These are phyloP conservation scores for Paramecium pentaurelia DNA, from an alignment of 73 alveolate species.

Conservation along the genomic window DNA sequence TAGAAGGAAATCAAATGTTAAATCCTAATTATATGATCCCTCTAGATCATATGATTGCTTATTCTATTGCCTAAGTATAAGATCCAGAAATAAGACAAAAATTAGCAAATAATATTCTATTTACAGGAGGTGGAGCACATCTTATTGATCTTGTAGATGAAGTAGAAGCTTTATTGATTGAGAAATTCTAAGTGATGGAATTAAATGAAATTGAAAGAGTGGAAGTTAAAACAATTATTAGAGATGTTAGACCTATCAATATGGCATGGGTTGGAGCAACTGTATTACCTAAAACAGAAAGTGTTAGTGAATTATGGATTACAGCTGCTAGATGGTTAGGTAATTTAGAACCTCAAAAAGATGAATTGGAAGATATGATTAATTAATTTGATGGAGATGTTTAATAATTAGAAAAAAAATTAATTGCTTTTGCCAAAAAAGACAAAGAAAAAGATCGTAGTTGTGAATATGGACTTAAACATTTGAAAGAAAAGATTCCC, in stretches of 20 bases:
- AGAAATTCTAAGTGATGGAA: conserved; percentile 20
- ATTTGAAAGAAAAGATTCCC: conserved; percentile 56
- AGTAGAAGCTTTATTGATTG: conserved; percentile 38
- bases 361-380: conserved; percentile 49
- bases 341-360: conserved; percentile 30
- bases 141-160: conserved; percentile 50
- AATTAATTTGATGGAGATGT: conserved; percentile 59
- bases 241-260: conserved; percentile 53
- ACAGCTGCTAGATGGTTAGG: conserved; percentile 55
- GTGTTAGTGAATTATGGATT: conserved; percentile 55
- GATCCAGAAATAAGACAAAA: conserved; percentile 56
- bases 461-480: conserved; percentile 55
- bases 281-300: conserved; percentile 54
- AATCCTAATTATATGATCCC: conserved; percentile 54
- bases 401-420: conserved; percentile 9
- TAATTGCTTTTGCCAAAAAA: conserved; percentile 16
- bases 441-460: conserved; percentile 60
- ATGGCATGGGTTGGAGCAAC: conserved; percentile 63
- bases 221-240: conserved; percentile 48
- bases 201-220: conserved; percentile 55
- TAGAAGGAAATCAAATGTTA: neutral
- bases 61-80: conserved; percentile 53
- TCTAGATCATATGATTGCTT: conserved; percentile 49
- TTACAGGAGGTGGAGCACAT: conserved; percentile 60
- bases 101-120: conserved; percentile 52